A percentile compares a stretch with the other conserved stretches of the same genome.
phyloP scores from a whole-genome alignment of 2,329 filamentous ascomycete species.

The Geosmithia putterillii region DNA sequence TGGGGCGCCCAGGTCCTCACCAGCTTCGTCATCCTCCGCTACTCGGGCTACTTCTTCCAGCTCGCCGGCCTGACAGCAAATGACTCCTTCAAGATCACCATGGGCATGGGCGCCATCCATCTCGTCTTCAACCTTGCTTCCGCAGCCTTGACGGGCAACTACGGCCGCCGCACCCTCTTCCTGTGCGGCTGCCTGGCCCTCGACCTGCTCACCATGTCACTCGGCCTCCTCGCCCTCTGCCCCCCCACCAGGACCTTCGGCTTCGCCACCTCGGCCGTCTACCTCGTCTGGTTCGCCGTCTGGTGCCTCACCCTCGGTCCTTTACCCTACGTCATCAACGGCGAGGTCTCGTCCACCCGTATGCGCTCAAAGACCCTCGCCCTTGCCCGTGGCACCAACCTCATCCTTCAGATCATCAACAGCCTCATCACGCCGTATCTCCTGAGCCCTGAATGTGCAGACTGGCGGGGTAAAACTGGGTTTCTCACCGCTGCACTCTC shows the following conservation, averaged over 20 bases:
- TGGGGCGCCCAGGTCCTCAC: constrained; percentile 28
- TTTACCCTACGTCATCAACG: constrained; percentile 22
- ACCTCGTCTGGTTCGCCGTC: constrained; percentile 27
- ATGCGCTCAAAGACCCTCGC: constrained; percentile 23
- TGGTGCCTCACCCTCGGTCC: constrained; percentile 28
- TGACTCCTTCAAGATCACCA: constrained; percentile 23
- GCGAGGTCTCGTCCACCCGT: constrained; percentile 22
- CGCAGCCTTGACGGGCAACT: constrained; percentile 28
- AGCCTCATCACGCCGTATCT: constrained; percentile 15
- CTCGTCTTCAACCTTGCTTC: constrained; percentile 31
- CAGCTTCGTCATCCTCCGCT: constrained; percentile 36
- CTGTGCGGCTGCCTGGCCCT: constrained; percentile 13
- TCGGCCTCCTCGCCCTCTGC: not conserved
- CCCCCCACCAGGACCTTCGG: not conserved
- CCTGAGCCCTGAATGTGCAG: constrained; percentile 17
- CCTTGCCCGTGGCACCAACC: constrained; percentile 12
- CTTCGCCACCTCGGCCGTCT: constrained; percentile 14
- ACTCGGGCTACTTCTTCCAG: constrained; percentile 40
- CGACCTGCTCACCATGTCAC: not conserved
- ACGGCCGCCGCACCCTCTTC: constrained; percentile 32
- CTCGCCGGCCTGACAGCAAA: constrained; percentile 24
- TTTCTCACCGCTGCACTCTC: constrained; percentile 5
- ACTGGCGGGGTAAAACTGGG: constrained; percentile 15
- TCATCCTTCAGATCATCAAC: constrained; percentile 8
- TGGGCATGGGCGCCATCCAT: constrained; percentile 29